Evolutionary conservation across 192 early-diverging fungal genomes (phyloP).

Genomic region (Backusella parvicylindrica): DNA sequence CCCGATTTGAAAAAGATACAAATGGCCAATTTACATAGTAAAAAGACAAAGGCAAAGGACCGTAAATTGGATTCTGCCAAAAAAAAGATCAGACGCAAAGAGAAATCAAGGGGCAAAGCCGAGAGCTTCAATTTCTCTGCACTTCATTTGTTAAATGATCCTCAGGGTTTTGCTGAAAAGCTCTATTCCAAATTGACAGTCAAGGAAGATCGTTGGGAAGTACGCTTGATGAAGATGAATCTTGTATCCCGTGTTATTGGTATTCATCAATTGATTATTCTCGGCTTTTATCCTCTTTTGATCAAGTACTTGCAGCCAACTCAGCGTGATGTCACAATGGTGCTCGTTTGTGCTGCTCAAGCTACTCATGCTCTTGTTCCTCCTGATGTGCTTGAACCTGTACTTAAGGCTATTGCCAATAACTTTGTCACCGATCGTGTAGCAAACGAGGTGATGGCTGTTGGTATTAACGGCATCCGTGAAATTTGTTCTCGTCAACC

Average conservation of each 20-base stretch:
- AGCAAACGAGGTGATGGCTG: conserved; percentile 91
- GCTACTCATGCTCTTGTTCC: conserved; percentile 91
- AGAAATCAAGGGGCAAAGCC: conserved; percentile 56
- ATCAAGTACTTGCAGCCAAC: conserved; percentile 94
- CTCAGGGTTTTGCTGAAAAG: conserved; percentile 96
- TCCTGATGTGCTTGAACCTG: conserved; percentile 85
- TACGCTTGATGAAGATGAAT: conserved; percentile 90
- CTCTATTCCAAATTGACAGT: conserved; percentile 81
- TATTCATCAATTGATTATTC: conserved; percentile 87
- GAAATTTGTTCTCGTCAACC: conserved; percentile 87
- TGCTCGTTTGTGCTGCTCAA: conserved; percentile 89
- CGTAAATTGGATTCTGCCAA: conserved; percentile 77
- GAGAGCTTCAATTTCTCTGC: conserved; percentile 91
- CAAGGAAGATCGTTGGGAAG: conserved; percentile 83
- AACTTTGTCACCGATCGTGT: conserved; percentile 95
- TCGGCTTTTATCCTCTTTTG: conserved; percentile 92
- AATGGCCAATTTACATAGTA: conserved; percentile 77
- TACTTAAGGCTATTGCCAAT: conserved; percentile 91
- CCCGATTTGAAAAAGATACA: conserved; percentile 73
- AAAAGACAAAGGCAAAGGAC: conserved; percentile 81
- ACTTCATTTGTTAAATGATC: conserved; percentile 91
- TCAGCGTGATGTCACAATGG: conserved; percentile 90
- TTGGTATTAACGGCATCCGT: conserved; percentile 84
- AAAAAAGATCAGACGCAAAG: conserved; percentile 67
- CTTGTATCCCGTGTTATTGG: conserved; percentile 93